phyloP scores from a whole-genome alignment of 306 rosid genomes.

The Trifolium dubium region DNA sequence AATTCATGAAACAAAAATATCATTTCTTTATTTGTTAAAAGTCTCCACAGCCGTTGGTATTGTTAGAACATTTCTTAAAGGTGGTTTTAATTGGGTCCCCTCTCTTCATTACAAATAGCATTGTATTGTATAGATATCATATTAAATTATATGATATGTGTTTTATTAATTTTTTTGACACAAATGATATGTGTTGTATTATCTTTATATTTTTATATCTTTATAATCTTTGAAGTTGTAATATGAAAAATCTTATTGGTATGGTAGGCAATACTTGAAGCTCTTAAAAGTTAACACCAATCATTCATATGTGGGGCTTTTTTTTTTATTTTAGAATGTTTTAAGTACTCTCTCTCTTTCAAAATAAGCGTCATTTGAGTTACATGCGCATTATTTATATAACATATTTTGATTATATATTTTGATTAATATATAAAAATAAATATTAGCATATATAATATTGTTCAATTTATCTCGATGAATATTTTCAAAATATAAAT shows the following conservation, averaged over 20 bases:
- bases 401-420: too few relatives aligned
- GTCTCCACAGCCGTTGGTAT: slow-evolving; percentile 24
- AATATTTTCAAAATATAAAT: too few relatives aligned
- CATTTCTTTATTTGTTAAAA: neutral
- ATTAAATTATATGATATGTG: neutral
- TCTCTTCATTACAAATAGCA: neutral
- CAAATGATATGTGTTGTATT: neutral
- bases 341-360: too few relatives aligned
- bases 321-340: neutral
- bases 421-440: too few relatives aligned
- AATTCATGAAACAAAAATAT: slow-evolving; percentile 4
- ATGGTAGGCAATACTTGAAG: neutral
- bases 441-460: too few relatives aligned
- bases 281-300: neutral
- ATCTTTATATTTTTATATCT: neutral
- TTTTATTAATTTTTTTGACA: too few relatives aligned
- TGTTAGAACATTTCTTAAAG: slow-evolving; percentile 23
- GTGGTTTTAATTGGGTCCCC: neutral
- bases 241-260: neutral
- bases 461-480: too few relatives aligned
- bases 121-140: slow-evolving; percentile 22
- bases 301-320: slow-evolving; percentile 13
- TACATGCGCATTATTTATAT: too few relatives aligned
- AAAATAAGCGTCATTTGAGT: too few relatives aligned
- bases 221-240: neutral